A percentile compares a stretch with the other conserved stretches of the same genome.
Evolutionary conservation across 1,284 basidiomycete genomes (phyloP).

Genomic region (Acaromyces ingoldii): DNA sequence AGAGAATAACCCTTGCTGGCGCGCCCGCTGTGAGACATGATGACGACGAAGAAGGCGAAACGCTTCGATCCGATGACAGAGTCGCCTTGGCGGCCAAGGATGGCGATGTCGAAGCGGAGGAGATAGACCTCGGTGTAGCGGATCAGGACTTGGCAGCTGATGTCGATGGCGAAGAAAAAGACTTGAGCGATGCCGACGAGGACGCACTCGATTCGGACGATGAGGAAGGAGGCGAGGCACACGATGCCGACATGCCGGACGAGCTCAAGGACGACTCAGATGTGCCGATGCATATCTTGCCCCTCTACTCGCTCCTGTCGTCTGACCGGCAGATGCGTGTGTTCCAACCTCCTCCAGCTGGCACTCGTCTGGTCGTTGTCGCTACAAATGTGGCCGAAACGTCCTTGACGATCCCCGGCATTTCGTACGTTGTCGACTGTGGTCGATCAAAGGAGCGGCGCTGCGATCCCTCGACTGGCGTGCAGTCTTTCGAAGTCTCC

Average conservation of each 20-base stretch:
- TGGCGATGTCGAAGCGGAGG: conserved; percentile 68
- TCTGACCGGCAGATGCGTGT: conserved; percentile 71
- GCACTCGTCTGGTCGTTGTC: conserved; percentile 65
- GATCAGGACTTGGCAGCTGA: conserved; percentile 56
- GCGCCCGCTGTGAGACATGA: background rate
- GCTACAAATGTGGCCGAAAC: conserved; percentile 76
- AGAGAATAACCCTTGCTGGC: too few species aligned
- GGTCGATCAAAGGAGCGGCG: conserved; percentile 77
- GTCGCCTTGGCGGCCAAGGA: conserved; percentile 20
- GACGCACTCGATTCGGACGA: conserved; percentile 49
- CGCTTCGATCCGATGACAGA: conserved; percentile 11
- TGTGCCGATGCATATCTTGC: conserved; percentile 60
- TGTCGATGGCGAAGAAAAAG: conserved; percentile 55
- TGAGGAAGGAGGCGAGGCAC: conserved; percentile 19
- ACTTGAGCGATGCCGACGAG: conserved; percentile 54
- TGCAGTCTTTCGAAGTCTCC: conserved; percentile 67
- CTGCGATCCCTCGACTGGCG: conserved; percentile 60
- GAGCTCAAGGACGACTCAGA: conserved; percentile 35
- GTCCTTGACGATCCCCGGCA: conserved; percentile 70
- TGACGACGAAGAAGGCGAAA: conserved; percentile 23
- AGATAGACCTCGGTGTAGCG: conserved; percentile 69
- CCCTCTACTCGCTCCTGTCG: conserved; percentile 68
- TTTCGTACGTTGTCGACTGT: conserved; percentile 70
- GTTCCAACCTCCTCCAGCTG: conserved; percentile 64
- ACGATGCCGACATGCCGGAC: conserved; percentile 36